phyloP scores from a whole-genome alignment of 1,139 yeast species.

The Arxiozyma bovina region DNA sequence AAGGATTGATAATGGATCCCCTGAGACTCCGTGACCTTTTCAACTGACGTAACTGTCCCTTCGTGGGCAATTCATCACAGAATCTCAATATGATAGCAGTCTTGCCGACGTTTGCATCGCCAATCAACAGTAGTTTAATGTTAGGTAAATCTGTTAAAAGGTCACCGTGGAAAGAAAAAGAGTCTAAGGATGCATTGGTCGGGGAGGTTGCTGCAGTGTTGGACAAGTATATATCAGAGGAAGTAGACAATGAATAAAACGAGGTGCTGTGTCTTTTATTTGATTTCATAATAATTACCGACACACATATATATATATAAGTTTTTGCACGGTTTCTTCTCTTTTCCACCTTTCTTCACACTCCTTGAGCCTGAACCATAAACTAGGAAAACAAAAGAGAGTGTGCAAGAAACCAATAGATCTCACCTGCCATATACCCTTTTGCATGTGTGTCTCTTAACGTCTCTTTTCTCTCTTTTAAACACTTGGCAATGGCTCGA shows the following conservation, averaged over 20 bases:
- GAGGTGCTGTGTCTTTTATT: not conserved
- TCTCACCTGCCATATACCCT: too few relatives aligned
- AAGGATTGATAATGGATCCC: not conserved
- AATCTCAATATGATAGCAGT: slow-evolving; percentile 37
- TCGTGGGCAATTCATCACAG: slow-evolving; percentile 32
- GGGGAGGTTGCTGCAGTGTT: not conserved
- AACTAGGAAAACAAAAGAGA: too few relatives aligned
- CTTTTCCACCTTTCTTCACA: too few relatives aligned
- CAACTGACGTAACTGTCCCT: slow-evolving; percentile 14
- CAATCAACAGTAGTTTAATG: slow-evolving; percentile 25
- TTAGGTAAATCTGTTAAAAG: not conserved
- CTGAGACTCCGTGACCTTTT: not conserved
- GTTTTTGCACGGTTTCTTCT: too few relatives aligned
- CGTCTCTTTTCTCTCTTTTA: too few relatives aligned
- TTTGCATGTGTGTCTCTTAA: too few relatives aligned
- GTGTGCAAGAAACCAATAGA: too few relatives aligned
- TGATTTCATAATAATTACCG: not conserved
- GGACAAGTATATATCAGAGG: not conserved
- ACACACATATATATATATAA: not conserved
- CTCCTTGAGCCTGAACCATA: too few relatives aligned
- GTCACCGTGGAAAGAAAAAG: not conserved
- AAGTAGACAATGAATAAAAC: not conserved
- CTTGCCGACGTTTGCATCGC: slow-evolving; percentile 39
- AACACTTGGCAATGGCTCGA: too few relatives aligned
- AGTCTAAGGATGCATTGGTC: not conserved